Conservation (phyloP, 2,329 filamentous ascomycete species). For the Bipolaris bicolor region DNA sequence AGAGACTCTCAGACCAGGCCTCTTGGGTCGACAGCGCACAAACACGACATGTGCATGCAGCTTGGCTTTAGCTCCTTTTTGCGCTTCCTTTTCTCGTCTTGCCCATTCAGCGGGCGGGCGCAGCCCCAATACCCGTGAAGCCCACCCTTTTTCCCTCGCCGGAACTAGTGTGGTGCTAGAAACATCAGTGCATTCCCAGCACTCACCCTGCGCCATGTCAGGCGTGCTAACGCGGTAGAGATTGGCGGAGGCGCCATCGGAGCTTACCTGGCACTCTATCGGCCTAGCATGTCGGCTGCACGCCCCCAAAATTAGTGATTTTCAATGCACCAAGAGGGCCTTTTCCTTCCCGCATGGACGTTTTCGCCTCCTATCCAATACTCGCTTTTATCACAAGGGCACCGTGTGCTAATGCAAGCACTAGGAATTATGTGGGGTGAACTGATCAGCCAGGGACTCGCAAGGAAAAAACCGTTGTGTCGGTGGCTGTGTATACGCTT, state of each 20-base stretch:
- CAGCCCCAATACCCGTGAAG: neutral
- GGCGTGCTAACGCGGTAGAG: neutral
- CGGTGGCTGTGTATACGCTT: neutral
- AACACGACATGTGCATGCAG: neutral
- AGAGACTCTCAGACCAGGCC: neutral
- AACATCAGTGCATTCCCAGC: neutral
- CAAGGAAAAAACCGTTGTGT: neutral
- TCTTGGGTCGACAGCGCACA: neutral
- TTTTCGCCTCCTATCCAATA: constrained; percentile 4
- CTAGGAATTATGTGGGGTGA: neutral
- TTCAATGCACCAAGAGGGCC: constrained; percentile 2
- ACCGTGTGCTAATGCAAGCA: neutral
- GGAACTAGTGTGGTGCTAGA: neutral
- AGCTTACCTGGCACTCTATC: too few species aligned
- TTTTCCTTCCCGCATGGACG: neutral
- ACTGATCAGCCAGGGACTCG: neutral
- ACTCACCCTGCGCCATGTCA: neutral
- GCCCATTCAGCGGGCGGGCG: neutral
- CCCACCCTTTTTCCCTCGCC: neutral
- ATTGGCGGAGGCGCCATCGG: neutral
- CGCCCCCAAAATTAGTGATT: constrained; percentile 5
- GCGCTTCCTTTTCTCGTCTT: neutral
- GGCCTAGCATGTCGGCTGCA: neutral
- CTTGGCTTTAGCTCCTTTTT: neutral
- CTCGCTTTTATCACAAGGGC: neutral